These are phyloP conservation scores for Aspergillus neoniger DNA, from an alignment of 2,329 filamentous ascomycete species.

Conservation along the genomic window DNA sequence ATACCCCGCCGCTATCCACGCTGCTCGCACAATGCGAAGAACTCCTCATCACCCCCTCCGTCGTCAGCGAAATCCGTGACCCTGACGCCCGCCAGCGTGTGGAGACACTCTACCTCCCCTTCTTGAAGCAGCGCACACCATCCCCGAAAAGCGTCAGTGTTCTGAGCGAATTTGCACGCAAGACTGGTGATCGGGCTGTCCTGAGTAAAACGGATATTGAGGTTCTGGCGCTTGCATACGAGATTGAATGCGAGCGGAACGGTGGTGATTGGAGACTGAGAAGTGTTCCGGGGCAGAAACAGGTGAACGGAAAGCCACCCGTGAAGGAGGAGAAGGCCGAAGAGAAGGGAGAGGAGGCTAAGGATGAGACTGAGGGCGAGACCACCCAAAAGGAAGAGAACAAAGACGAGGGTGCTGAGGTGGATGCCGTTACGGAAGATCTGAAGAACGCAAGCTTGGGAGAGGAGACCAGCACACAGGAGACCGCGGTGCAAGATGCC, in stretches of 20 bases:
- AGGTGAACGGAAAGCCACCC: conserved; percentile 69
- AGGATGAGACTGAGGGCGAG: conserved; percentile 11
- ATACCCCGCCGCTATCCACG: conserved; percentile 81
- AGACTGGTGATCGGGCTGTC: conserved; percentile 85
- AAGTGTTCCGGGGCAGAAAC: conserved; percentile 75
- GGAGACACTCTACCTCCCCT: conserved; percentile 81
- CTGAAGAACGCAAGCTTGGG: conserved; percentile 33
- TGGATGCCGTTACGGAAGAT: conserved; percentile 33
- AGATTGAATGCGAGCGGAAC: conserved; percentile 89
- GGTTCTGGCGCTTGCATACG: conserved; percentile 85
- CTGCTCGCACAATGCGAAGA: conserved; percentile 75
- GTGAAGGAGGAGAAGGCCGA: conserved; percentile 43
- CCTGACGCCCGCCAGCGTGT: conserved; percentile 76
- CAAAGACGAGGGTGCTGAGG: conserved; percentile 24
- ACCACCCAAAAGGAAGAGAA: conserved; percentile 15
- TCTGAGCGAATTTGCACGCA: conserved; percentile 80
- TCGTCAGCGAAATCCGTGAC: conserved; percentile 86
- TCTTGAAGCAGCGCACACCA: conserved; percentile 75
- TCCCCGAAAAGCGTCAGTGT: conserved; percentile 75
- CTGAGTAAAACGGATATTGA: conserved; percentile 88
- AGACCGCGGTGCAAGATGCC: conserved; percentile 11
- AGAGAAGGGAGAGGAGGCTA: conserved; percentile 13
- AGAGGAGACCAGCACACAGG: conserved; percentile 14
- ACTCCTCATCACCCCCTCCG: conserved; percentile 80
- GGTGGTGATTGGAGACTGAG: conserved; percentile 85